Base-by-base conservation (phyloP, 208 protist genomes). In the Phytomonas francai region DNA sequence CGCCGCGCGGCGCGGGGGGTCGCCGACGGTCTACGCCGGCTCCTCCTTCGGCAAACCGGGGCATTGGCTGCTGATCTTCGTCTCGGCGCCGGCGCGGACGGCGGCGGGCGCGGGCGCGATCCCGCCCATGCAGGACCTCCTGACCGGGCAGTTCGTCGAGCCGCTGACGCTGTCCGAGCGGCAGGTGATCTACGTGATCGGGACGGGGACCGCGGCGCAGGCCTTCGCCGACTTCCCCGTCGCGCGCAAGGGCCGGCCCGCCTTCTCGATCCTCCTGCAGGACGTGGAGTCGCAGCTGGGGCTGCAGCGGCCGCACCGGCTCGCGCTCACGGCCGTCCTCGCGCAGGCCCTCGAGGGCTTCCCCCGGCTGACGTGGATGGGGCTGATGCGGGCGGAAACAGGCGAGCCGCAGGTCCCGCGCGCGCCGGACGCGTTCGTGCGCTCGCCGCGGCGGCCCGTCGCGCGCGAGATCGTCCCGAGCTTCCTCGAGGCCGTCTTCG, bases 101-200 rank as follows among this genome's bases (percentile, higher is more conserved):
- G 67, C 72, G 19, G 66, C 65, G 8, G 77, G 77, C 32, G 72
- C 64, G 42, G 76, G 59, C 29, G 89, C 76, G 9, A 79, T 82
- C 16, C 89, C 89, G 31, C 90, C 87, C 6, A 93, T 95, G 87
- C 90, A 95, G 69, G 85, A 95, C 49, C 75, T 95, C 3, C 76
- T 95, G 8, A 93, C 85, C 4, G 87, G 90, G 1, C 84, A 95
- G 72, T 95, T 95, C 69, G 82, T 95, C 29, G 85, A 95, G 70
- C 87, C 90, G 57, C 74, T 95, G 39, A 76, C 82, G 22, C 78
- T 95, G 59, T 83, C 83, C 25, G 84, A 84, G 63, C 79, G 74
- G 54, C 73, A 80, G 61, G 82, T 92, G 16, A 80, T 95, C 62
- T 95, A 95, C 76, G 88, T 95, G 54, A 87, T 95, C 67, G 90